These are phyloP conservation scores for Mitragyna speciosa DNA, from an alignment of 257 asterid genomes.

Conservation along the genomic window DNA sequence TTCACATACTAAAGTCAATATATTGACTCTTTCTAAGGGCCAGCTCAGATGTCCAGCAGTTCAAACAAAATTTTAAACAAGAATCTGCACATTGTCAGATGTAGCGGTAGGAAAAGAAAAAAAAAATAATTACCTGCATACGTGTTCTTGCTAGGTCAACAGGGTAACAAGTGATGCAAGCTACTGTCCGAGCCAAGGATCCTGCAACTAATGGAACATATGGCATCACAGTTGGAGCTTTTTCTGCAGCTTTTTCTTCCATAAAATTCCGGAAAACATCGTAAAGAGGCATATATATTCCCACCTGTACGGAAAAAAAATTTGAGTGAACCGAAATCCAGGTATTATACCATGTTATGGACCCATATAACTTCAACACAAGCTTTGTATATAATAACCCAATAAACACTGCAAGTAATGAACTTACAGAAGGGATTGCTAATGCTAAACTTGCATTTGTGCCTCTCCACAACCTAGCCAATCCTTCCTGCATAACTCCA, in stretches of 20 bases:
- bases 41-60: background rate
- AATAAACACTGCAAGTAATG: conserved; percentile 8
- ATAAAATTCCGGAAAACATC: conserved; percentile 70
- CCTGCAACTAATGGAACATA: conserved; percentile 84
- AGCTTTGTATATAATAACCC: background rate
- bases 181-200: conserved; percentile 80
- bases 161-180: conserved; percentile 88
- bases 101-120: background rate
- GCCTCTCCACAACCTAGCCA: conserved; percentile 87
- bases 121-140: conserved; percentile 64
- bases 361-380: background rate
- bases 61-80: background rate
- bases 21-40: background rate
- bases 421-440: conserved; percentile 90
- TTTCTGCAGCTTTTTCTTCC: conserved; percentile 55
- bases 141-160: conserved; percentile 92
- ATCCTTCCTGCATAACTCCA: conserved; percentile 68
- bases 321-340: background rate
- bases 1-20: background rate
- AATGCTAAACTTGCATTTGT: conserved; percentile 87
- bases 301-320: conserved; percentile 54
- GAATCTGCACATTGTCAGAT: background rate
- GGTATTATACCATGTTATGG: background rate
- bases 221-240: conserved; percentile 55
- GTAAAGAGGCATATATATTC: conserved; percentile 86